A percentile compares a stretch with the other conserved stretches of the same genome.
Evolutionary conservation across 1,139 yeast species (phyloP).

Genomic region (Sugiyamaella castrensis): DNA sequence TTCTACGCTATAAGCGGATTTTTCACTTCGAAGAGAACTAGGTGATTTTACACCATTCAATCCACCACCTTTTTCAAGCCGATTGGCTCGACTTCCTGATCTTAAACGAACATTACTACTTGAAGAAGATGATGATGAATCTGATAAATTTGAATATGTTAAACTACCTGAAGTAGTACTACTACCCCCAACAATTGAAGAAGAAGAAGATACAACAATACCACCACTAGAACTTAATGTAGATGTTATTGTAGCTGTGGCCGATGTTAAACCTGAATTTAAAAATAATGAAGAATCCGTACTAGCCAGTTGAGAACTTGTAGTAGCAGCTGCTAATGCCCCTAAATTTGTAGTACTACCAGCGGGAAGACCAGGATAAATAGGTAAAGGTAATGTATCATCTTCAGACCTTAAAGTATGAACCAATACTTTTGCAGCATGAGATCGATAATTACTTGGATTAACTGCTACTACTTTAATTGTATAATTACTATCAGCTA

Average conservation of each 20-base stretch:
- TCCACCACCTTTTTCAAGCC: background rate
- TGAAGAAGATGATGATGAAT: background rate
- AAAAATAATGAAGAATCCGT: background rate
- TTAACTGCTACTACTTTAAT: slow-evolving; percentile 55
- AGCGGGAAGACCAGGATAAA: slow-evolving; percentile 6
- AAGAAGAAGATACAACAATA: background rate
- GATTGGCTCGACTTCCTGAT: slow-evolving; percentile 1
- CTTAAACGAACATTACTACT: slow-evolving; percentile 2
- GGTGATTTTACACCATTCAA: background rate
- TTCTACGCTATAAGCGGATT: slow-evolving; percentile 43
- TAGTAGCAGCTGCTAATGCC: background rate
- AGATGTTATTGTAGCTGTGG: background rate
- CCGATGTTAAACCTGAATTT: background rate
- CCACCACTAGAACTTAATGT: background rate
- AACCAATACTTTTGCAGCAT: slow-evolving; percentile 30
- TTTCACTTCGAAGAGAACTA: slow-evolving; percentile 12
- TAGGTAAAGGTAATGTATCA: slow-evolving; percentile 7
- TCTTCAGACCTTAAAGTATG: slow-evolving; percentile 26
- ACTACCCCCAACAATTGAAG: background rate
- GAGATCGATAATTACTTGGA: slow-evolving; percentile 35
- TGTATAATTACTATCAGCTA: slow-evolving; percentile 50
- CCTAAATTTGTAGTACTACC: slow-evolving; percentile 6
- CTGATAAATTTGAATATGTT: background rate
- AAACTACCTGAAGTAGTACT: background rate
- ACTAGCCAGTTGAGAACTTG: background rate